A percentile compares a stretch with the other conserved stretches of the same genome.
These are phyloP conservation scores for Nothophaeocryptopus gaeumannii DNA, from an alignment of 2,329 filamentous ascomycete genomes.

Conservation along the genomic window DNA sequence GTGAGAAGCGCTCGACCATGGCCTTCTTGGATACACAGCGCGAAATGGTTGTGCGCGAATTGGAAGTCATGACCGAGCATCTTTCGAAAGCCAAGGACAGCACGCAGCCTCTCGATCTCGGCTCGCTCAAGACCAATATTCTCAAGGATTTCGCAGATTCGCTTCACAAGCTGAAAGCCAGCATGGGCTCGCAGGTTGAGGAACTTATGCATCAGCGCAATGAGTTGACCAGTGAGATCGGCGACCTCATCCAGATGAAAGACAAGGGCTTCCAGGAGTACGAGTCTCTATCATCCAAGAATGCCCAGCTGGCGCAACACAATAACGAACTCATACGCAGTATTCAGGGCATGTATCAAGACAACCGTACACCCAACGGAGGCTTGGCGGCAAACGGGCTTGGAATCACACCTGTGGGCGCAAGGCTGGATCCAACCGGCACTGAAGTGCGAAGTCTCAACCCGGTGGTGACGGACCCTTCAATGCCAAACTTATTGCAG, in stretches of 20 bases:
- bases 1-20: conserved; percentile 93
- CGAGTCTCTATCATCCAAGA: conserved; percentile 90
- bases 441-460: conserved; percentile 45
- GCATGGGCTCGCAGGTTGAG: conserved; percentile 71
- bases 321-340: conserved; percentile 94
- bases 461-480: conserved; percentile 33
- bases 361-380: conserved; percentile 52
- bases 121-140: conserved; percentile 63
- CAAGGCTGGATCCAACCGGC: conserved; percentile 21
- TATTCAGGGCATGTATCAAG: conserved; percentile 90
- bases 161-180: conserved; percentile 72
- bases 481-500: conserved; percentile 42
- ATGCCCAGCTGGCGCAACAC: conserved; percentile 87
- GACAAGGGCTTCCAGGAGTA: conserved; percentile 94
- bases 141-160: conserved; percentile 61
- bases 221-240: conserved; percentile 79
- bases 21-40: conserved; percentile 90
- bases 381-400: conserved; percentile 53
- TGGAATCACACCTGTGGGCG: conserved; percentile 54
- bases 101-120: conserved; percentile 74
- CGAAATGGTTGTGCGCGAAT: conserved; percentile 89
- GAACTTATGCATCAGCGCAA: conserved; percentile 87
- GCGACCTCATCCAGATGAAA: conserved; percentile 76
- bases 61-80: conserved; percentile 85
- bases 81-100: conserved; percentile 82